A percentile compares a stretch with the other conserved stretches of the same genome.
phyloP scores from a whole-genome alignment of 2,329 filamentous ascomycete species.

The Chlorencoelia australis region DNA sequence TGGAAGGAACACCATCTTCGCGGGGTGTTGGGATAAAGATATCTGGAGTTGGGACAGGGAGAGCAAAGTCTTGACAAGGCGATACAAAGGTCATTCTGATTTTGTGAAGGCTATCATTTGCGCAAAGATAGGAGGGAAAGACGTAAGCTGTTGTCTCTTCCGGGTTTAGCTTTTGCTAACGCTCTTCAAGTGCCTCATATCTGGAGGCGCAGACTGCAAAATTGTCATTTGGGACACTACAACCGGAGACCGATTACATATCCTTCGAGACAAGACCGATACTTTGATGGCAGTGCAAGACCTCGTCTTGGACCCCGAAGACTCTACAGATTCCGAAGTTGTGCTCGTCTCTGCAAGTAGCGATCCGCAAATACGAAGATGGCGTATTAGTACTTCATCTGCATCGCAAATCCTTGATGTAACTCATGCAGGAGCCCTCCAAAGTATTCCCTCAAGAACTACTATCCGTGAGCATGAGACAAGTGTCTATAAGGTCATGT shows the following conservation, averaged over 20 bases:
- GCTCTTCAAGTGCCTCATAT: conserved; percentile 43
- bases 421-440: conserved; percentile 22
- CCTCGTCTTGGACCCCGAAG: conserved; percentile 62
- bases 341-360: conserved; percentile 72
- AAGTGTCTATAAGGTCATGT: conserved; percentile 72
- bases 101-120: conserved; percentile 79
- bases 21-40: conserved; percentile 89
- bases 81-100: conserved; percentile 70
- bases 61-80: conserved; percentile 42
- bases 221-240: conserved; percentile 75
- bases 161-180: conserved; percentile 2
- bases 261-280: conserved; percentile 62
- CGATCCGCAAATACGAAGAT: conserved; percentile 69
- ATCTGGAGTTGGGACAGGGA: conserved; percentile 75
- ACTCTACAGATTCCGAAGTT: conserved; percentile 39
- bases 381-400: conserved; percentile 48
- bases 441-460: conserved; percentile 31
- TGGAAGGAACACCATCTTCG: conserved; percentile 55
- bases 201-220: conserved; percentile 68
- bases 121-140: conserved; percentile 47
- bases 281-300: conserved; percentile 71
- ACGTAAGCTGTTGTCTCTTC: conserved; percentile 29
- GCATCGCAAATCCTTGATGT: conserved; percentile 43
- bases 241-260: conserved; percentile 59
- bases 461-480: conserved; percentile 77